Evolutionary conservation across 768 basidiomycete genomes (phyloP).

Genomic region (Polyporus arcularius): DNA sequence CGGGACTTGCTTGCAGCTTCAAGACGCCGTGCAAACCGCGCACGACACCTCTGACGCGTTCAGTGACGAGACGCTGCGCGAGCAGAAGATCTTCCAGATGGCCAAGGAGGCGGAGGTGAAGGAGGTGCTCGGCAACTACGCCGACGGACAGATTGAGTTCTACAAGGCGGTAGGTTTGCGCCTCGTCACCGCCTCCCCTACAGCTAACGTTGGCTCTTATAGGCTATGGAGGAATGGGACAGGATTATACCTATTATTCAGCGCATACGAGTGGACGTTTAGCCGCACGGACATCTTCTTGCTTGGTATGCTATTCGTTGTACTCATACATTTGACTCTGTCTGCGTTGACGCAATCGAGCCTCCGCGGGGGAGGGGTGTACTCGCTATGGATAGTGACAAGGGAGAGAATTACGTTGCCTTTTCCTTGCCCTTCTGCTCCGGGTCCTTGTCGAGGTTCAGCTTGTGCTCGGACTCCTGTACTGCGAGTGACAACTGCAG

Average conservation of each 20-base stretch:
- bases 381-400: neutral
- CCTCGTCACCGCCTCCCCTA: neutral
- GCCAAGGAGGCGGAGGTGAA: constrained; percentile 97
- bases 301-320: constrained; percentile 14
- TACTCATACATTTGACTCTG: constrained; percentile 11
- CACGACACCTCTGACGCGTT: constrained; percentile 97
- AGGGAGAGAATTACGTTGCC: neutral
- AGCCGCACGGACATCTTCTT: constrained; percentile 28
- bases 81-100: constrained; percentile 87
- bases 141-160: constrained; percentile 94
- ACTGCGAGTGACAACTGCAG: constrained; percentile 70
- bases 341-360: neutral
- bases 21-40: constrained; percentile 94
- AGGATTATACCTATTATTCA: constrained; percentile 91
- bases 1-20: constrained; percentile 54
- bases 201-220: constrained; percentile 19
- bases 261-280: constrained; percentile 91
- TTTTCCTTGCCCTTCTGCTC: constrained; percentile 25
- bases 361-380: neutral
- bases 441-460: constrained; percentile 31
- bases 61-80: constrained; percentile 90
- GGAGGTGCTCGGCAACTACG: constrained; percentile 85
- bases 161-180: constrained; percentile 66
- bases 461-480: constrained; percentile 78
- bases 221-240: constrained; percentile 99